phyloP scores from a whole-genome alignment of 495 filamentous ascomycete genomes.

The Cudoniella acicularis region DNA sequence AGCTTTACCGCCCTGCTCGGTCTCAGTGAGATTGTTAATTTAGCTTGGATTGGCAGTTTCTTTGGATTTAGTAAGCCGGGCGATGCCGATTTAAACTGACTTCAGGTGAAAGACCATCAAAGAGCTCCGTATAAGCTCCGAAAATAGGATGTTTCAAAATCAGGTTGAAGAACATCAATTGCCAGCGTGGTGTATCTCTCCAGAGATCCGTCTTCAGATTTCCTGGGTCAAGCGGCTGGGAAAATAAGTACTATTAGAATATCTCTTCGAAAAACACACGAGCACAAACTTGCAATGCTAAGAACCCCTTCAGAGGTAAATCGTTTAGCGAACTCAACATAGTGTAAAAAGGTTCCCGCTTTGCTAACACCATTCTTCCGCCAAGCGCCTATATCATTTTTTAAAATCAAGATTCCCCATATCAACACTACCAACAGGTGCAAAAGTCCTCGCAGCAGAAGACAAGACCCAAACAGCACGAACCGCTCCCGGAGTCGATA shows the following conservation, averaged over 20 bases:
- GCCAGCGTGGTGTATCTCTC: conserved; percentile 13
- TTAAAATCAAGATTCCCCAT: conserved; percentile 31
- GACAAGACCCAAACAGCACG: conserved; percentile 42
- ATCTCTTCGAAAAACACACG: too few species aligned
- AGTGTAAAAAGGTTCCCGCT: conserved; percentile 34
- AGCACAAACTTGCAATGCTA: conserved; percentile 18
- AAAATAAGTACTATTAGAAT: not conserved
- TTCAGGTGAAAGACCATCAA: conserved; percentile 25
- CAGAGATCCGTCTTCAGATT: conserved; percentile 41
- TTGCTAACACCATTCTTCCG: conserved; percentile 39
- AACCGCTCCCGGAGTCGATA: conserved; percentile 30
- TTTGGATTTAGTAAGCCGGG: too few species aligned
- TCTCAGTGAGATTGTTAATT: too few species aligned
- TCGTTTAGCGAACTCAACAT: conserved; percentile 32
- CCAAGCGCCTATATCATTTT: conserved; percentile 11
- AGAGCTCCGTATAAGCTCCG: conserved; percentile 41
- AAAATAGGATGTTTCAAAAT: conserved; percentile 29
- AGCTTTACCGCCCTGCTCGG: too few species aligned
- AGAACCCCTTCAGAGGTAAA: conserved; percentile 30
- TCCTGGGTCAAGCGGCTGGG: conserved; percentile 38
- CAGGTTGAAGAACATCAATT: conserved; percentile 17
- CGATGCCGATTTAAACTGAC: too few species aligned
- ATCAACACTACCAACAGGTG: conserved; percentile 30
- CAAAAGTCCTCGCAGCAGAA: conserved; percentile 25
- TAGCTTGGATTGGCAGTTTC: too few species aligned